Evolutionary conservation across 1,284 basidiomycete species (phyloP), one percentile per base, ranked within the genome.

Genomic region (Coniferiporia weirii): DNA sequence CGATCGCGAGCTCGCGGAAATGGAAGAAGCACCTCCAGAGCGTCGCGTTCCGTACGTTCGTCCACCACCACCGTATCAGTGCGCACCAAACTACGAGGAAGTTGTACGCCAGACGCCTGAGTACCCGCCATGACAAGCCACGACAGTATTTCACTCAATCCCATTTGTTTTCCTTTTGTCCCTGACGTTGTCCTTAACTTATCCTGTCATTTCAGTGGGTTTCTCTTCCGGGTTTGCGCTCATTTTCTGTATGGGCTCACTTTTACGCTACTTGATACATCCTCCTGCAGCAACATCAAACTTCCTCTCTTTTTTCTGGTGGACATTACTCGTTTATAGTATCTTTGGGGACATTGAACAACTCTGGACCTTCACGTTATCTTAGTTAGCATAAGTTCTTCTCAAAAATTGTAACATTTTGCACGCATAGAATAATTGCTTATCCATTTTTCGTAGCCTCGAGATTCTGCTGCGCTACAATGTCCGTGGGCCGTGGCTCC

Each of bases 1-100:
- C n/a, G 75, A 82, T 55, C 68, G 72, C 52, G 82, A 83, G 68
- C 73, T 83, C 66, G 76, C 74, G 61, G 76, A 80, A 65, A 65
- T 76, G 54, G 73, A 68, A 64, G 50, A 54, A 45, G 45, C 50
- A n/a, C 55, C 36, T 32, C 19, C 40, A 45, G 34, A 7, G 34
- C 15, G 48, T 22, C 15, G 50, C 10, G 19, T 35, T 12, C 48
- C 52, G 15, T 19, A 20, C 15, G 56, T 47, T 15, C 46, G 35
- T 15, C 56, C 56, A 1, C 56, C 60, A 20, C 60, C 60, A 13
- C 46, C 60, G 3, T 61, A 61, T 38, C 51, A 58, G 54, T 20
- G 52, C 17, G 56, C 56, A 19, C 60, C 56, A 35, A 35, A 54
- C 5, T 61, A 61, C 32, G 60, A 54, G n/a, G 56, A 61, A 6